Percentiles rank a stretch among this genome's conserved stretches.
phyloP scores from a whole-genome alignment of 1,284 basidiomycete genomes.

The Sporisorium reilianum region DNA sequence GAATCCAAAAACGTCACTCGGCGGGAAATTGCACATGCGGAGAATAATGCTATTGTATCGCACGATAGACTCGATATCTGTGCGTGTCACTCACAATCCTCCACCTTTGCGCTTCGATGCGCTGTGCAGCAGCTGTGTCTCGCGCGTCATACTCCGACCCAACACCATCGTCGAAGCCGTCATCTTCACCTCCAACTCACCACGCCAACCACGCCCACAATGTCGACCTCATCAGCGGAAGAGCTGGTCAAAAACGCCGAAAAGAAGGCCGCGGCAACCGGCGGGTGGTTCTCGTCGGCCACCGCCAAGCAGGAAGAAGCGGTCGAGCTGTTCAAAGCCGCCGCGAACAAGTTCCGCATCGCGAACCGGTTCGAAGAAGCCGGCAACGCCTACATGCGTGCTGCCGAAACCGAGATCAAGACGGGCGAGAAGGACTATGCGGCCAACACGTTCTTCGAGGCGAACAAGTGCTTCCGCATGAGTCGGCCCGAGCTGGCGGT shows the following conservation, averaged over 20 bases:
- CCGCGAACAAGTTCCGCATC: conserved; percentile 94
- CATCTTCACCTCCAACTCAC: not conserved
- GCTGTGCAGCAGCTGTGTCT: not conserved
- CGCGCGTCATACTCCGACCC: not conserved
- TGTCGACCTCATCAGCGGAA: conserved; percentile 64
- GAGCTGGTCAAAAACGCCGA: conserved; percentile 84
- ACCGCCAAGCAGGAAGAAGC: conserved; percentile 77
- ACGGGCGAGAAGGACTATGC: conserved; percentile 67
- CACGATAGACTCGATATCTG: not conserved
- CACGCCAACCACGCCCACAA: conserved; percentile 14
- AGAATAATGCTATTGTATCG: not conserved
- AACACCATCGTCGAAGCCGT: conserved; percentile 1
- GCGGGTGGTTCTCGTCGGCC: conserved; percentile 72
- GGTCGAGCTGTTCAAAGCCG: conserved; percentile 91
- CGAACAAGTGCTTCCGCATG: conserved; percentile 68
- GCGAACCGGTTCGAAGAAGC: conserved; percentile 91
- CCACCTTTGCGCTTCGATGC: too few species aligned
- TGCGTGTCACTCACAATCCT: too few species aligned
- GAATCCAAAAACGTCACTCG: too few species aligned
- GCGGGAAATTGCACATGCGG: too few species aligned
- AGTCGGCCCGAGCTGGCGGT: conserved; percentile 76
- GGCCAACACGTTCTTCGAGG: conserved; percentile 68
- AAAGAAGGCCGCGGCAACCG: conserved; percentile 86
- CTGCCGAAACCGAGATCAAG: conserved; percentile 66
- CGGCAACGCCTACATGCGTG: conserved; percentile 75